These are phyloP conservation scores for Blastobotrys apis DNA, from an alignment of 1,139 yeast species.

Conservation along the genomic window DNA sequence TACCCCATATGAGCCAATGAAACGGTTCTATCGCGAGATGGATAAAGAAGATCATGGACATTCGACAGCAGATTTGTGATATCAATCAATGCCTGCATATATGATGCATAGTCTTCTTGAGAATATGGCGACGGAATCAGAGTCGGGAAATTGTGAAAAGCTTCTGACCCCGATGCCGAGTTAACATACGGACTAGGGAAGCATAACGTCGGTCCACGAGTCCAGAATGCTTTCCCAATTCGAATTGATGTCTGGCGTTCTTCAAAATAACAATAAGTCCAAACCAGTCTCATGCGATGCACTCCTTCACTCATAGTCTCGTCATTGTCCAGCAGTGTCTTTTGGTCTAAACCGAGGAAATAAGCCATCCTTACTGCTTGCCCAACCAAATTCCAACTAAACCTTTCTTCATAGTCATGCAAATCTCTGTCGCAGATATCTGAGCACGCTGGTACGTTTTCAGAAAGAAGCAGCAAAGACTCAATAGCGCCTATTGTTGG, in stretches of 20 bases:
- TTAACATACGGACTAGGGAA: constrained; percentile 23
- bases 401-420: constrained; percentile 19
- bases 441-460: constrained; percentile 19
- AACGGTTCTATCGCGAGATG: constrained; percentile 25
- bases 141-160: constrained; percentile 24
- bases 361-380: constrained; percentile 24
- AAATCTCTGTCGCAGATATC: constrained; percentile 2
- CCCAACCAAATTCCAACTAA: constrained; percentile 30
- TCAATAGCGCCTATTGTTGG: constrained; percentile 24
- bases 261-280: constrained; percentile 26
- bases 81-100: constrained; percentile 24
- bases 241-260: constrained; percentile 27
- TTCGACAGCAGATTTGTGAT: constrained; percentile 26
- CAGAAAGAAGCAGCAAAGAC: constrained; percentile 22
- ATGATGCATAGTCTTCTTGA: constrained; percentile 21
- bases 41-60: constrained; percentile 26
- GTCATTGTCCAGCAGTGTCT: constrained; percentile 20
- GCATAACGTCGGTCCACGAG: constrained; percentile 27
- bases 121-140: constrained; percentile 13
- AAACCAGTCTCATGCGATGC: constrained; percentile 23
- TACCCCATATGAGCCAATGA: constrained; percentile 25
- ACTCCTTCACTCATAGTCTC: constrained; percentile 21
- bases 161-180: constrained; percentile 17
- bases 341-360: constrained; percentile 25
- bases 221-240: constrained; percentile 27